Conservation (phyloP, 2,329 filamentous ascomycete genomes). For the Microascus cirrosus region DNA sequence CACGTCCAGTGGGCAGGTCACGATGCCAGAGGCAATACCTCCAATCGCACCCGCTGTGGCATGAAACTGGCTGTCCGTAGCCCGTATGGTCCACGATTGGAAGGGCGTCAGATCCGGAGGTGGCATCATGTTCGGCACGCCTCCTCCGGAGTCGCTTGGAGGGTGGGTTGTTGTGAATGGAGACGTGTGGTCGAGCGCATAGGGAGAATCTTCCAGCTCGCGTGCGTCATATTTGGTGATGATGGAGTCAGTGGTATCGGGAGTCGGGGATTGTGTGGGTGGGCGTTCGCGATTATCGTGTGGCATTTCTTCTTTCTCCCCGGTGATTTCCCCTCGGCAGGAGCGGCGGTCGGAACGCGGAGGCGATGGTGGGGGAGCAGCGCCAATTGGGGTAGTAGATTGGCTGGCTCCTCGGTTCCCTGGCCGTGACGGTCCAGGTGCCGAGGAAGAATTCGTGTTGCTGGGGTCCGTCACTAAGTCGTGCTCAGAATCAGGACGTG, state of each 20-base stretch:
- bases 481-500: not conserved
- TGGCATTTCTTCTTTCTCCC: not conserved
- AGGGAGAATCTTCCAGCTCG: not conserved
- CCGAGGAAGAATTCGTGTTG: not conserved
- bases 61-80: conserved; percentile 59
- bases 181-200: not conserved
- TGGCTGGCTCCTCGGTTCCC: conserved; percentile 3
- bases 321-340: not conserved
- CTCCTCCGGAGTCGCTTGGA: not conserved
- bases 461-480: not conserved
- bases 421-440: conserved; percentile 5
- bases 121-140: not conserved
- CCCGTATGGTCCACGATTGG: conserved; percentile 43
- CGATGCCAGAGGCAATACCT: conserved; percentile 84
- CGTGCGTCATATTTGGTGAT: not conserved
- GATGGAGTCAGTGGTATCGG: not conserved
- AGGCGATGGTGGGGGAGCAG: not conserved
- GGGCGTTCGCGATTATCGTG: not conserved
- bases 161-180: not conserved
- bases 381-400: not conserved
- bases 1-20: conserved; percentile 94
- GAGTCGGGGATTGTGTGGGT: not conserved
- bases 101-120: conserved; percentile 26
- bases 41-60: conserved; percentile 79
- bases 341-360: not conserved